Evolutionary conservation across 306 rosid genomes (phyloP), one percentile per base, ranked within the genome.

Genomic region (Quercus glauca): DNA sequence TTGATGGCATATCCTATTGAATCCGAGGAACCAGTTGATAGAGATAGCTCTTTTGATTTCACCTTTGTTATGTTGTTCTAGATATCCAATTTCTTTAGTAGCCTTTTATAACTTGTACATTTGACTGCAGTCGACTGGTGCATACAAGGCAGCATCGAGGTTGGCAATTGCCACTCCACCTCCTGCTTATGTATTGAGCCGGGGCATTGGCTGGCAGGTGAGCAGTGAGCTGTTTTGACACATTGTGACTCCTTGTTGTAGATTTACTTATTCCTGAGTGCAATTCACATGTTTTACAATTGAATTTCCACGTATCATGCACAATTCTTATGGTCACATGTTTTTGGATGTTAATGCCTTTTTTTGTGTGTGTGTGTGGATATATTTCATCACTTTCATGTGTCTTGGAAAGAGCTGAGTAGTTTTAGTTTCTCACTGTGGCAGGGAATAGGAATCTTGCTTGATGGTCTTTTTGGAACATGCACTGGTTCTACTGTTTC

Each of bases 201-300:
- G 99, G 64, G 99, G 99, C 83, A 95, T 95, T 52, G 99, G 99
- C 68, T 95, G 99, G 99, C 99, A 95, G 96, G 99, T 95, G 58
- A 85, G 79, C 75, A 94, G 99, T 95, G 71, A 83, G 79, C 75
- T 73, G 11, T 20, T 63, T 69, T 61, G 29, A 76, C 37, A 64
- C 63, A 71, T 57, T 9, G 14, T 2, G 53, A 35, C 71, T 17
- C 26, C 45, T 67, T 67, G 7, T 33, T 67, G 72, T 19, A 4
- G 52, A 67, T 35, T 4, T 5, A 33, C 51, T 67, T 67, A 10
- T 64, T 9, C 1, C 72, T 8, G 23, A 19, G 26, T 67, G 0
- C 26, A 6, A 33, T 35, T 33, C 72, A 18, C 37, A 33, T 35
- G 17, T 5, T 67, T 35, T 49, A 18, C 26, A 67, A 12, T 67